Conservation (phyloP, 192 early-diverging fungal species). For the Backusella circina region DNA sequence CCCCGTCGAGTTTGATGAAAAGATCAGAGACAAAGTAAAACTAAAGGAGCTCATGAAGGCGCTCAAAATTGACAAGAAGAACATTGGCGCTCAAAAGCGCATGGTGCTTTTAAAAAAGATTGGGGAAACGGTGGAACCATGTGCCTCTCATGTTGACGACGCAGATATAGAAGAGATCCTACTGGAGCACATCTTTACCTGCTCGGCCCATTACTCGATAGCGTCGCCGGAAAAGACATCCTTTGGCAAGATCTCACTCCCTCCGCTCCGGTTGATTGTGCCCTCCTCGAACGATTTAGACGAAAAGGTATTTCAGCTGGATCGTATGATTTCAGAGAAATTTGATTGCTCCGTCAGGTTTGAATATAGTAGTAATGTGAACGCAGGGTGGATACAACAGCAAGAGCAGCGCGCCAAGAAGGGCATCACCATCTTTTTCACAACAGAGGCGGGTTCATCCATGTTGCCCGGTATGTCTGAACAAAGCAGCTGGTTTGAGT, state of each 20-base stretch:
- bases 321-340: background rate
- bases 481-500: background rate
- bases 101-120: constrained; percentile 82
- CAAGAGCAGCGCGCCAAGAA: background rate
- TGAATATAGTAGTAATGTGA: background rate
- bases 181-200: constrained; percentile 42
- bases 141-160: constrained; percentile 77
- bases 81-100: constrained; percentile 78
- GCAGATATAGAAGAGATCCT: constrained; percentile 53
- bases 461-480: background rate
- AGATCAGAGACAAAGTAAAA: constrained; percentile 44
- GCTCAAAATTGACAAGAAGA: constrained; percentile 95
- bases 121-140: constrained; percentile 77
- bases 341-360: background rate
- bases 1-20: constrained; percentile 73
- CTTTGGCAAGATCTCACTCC: background rate
- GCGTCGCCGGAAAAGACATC: background rate
- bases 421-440: background rate
- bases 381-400: background rate
- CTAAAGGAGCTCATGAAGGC: constrained; percentile 81
- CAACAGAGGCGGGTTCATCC: background rate
- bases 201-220: background rate
- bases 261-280: background rate
- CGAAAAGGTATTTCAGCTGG: background rate
- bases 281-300: background rate